These are phyloP conservation scores for Mucor circinelloides DNA, from an alignment of 371 early-diverging fungal genomes.

Conservation along the genomic window DNA sequence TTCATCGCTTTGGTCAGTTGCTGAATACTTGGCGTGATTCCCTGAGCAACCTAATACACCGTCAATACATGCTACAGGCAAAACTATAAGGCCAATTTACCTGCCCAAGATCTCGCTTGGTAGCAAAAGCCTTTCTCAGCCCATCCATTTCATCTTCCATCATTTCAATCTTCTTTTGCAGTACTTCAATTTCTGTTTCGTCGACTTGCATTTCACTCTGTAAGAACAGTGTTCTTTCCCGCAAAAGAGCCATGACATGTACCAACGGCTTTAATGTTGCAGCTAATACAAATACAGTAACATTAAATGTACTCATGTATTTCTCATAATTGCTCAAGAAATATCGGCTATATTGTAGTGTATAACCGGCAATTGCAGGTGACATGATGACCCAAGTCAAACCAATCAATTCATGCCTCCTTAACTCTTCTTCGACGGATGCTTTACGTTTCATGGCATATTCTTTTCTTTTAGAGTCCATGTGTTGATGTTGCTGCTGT, in stretches of 20 bases:
- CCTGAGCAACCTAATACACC: constrained; percentile 32
- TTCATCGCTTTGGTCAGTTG: constrained; percentile 59
- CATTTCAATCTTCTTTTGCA: constrained; percentile 46
- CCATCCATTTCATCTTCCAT: constrained; percentile 60
- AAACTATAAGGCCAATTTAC: constrained; percentile 14
- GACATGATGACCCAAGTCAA: constrained; percentile 57
- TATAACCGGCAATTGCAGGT: constrained; percentile 64
- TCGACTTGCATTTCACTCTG: constrained; percentile 54
- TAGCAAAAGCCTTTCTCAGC: constrained; percentile 63
- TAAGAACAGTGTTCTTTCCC: constrained; percentile 54
- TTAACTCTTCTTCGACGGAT: constrained; percentile 42
- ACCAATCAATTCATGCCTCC: constrained; percentile 58
- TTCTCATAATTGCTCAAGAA: constrained; percentile 59
- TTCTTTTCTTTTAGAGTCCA: background rate
- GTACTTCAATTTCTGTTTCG: constrained; percentile 46
- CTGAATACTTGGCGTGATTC: constrained; percentile 40
- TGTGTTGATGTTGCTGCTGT: background rate
- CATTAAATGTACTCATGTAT: constrained; percentile 62
- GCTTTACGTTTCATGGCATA: constrained; percentile 9
- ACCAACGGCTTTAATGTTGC: constrained; percentile 59
- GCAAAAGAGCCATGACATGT: constrained; percentile 51
- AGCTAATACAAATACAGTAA: constrained; percentile 62
- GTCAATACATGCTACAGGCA: background rate
- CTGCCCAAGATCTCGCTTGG: constrained; percentile 66
- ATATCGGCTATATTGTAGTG: constrained; percentile 55